phyloP scores from a whole-genome alignment of 2,329 filamentous ascomycete genomes.

The Cladobotryum mycophilum region DNA sequence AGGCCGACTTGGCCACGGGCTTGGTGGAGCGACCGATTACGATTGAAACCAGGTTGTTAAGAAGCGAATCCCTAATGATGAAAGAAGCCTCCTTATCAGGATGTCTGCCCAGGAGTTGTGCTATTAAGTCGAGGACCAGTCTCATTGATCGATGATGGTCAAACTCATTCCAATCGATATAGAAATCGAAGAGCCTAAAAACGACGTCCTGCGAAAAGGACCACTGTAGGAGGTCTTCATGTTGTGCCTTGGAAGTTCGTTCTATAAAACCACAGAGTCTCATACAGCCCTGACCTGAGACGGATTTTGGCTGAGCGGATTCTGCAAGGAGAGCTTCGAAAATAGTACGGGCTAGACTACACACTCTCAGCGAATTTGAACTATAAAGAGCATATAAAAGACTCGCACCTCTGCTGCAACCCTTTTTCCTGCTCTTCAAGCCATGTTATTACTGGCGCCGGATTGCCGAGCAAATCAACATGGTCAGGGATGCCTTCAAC shows the following conservation, averaged over 20 bases:
- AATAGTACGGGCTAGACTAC: constrained; percentile 31
- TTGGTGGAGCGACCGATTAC: constrained; percentile 55
- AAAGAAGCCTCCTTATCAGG: constrained; percentile 33
- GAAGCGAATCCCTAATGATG: constrained; percentile 38
- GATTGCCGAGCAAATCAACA: constrained; percentile 30
- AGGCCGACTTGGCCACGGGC: constrained; percentile 61
- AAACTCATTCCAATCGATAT: constrained; percentile 61
- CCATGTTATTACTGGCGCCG: constrained; percentile 34
- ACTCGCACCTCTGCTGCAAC: constrained; percentile 32
- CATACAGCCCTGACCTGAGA: constrained; percentile 49
- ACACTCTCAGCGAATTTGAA: constrained; percentile 9
- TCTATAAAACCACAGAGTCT: constrained; percentile 59
- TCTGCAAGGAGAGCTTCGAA: constrained; percentile 43
- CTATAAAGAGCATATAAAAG: constrained; percentile 1
- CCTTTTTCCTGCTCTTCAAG: constrained; percentile 33
- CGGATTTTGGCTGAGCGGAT: constrained; percentile 47
- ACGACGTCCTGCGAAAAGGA: constrained; percentile 45
- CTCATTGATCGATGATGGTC: constrained; percentile 59
- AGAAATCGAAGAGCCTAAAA: constrained; percentile 52
- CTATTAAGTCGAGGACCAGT: constrained; percentile 53
- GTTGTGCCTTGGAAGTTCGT: constrained; percentile 47
- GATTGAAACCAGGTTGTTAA: constrained; percentile 50
- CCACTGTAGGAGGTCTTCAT: constrained; percentile 38
- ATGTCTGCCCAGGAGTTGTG: constrained; percentile 45
- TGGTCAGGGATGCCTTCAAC: constrained; percentile 19